Base-by-base conservation (phyloP, 352 stramenopile genomes). In the Globisporangium paroecandrum region DNA sequence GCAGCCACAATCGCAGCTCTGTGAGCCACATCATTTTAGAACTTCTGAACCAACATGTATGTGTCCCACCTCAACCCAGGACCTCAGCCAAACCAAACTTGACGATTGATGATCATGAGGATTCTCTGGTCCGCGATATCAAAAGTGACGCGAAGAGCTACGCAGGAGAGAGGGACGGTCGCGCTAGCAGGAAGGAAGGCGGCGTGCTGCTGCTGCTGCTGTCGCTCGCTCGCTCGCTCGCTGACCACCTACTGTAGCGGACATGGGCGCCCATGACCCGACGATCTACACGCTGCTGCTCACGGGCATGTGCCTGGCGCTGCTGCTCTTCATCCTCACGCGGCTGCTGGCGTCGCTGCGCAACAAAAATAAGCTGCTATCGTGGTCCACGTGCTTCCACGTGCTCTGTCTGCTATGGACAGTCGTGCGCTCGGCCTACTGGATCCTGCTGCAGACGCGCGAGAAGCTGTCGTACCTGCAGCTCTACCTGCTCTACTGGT, bases 401-500 rank as follows among this genome's bases (percentile, higher is more conserved):
- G 63, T 81, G 56, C 74, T 95, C 41, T 93, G 87, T 69, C 73
- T 95, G 46, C 77, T 93, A 43, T 95, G 87, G 87, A 93, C 85
- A 47, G 77, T 86, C 62, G 83, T 95, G 63, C 83, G 87, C 58
- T 84, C 85, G 22, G 79, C 82, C 56, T 95, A 93, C 74, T 95
- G 87, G 87, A 87, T 95, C 75, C 81, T 89, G 66, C 85, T 93
- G 75, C 82, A 90, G 68, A 85, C 83, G 29, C 82, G 85, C 58
- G 78, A 82, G 54, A 83, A 77, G 66, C 84, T 93, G 70, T 83
- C 82, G 64, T 93, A 93, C 65, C 75, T 95, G 49, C 81, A 87
- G 73, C 82, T 95, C 65, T 95, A 95, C 63, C 69, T 95, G 68
- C 78, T 95, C 53, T 95, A 95, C 76, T 95, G 87, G 87, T 81